Base-by-base conservation (phyloP, 179 eudicot species). In the Amaranthus tricolor region DNA sequence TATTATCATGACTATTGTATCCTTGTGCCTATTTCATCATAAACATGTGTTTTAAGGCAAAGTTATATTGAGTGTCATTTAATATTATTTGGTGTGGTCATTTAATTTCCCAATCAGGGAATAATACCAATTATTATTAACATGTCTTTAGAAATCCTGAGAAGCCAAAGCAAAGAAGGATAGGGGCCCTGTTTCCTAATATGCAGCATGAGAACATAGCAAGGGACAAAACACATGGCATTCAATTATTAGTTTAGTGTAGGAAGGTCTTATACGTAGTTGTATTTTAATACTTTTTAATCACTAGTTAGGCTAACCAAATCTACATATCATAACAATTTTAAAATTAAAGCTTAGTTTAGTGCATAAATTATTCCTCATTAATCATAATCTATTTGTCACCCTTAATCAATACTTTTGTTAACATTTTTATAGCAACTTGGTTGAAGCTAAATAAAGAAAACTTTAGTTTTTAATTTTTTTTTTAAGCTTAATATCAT, bases 121-220 rank as follows among this genome's bases (percentile, higher is more conserved):
- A 31, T 31, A 31, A 31, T 31, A 31, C 40, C 40, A 31, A 31
- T 31, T 31, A 31, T 31, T 31, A 31, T 31, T 2, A 31, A 31
- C 40, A 31, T 19, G 15, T 11, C 75, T 31, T 64, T 66, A 62
- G 71, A 53, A 45, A 8, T 7, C 16, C 50, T 6, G 24, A 57
- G 58, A 67, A 47, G 58, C 44, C 71, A 74, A 12, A 69, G 55
- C 63, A 15, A 51, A 24, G 51, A 31, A 62, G 56, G 9, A 67
- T 48, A 73, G 68, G 78, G 78, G 73, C 10, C 73, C 59, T 75
- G 78, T 75, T 75, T 75, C 73, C 78, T 21, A n/a, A 19, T 48
- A n/a, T 68, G 43, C 78, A 50, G 78, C 78, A 68, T 68, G 78
- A 67, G 51, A 11, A 66, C 78, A 75, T 68, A 67, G 51, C 67